Percentiles rank a stretch among this genome's conserved stretches.
phyloP scores from a whole-genome alignment of 2,329 filamentous ascomycete species.

The Escovopsis sp. region DNA sequence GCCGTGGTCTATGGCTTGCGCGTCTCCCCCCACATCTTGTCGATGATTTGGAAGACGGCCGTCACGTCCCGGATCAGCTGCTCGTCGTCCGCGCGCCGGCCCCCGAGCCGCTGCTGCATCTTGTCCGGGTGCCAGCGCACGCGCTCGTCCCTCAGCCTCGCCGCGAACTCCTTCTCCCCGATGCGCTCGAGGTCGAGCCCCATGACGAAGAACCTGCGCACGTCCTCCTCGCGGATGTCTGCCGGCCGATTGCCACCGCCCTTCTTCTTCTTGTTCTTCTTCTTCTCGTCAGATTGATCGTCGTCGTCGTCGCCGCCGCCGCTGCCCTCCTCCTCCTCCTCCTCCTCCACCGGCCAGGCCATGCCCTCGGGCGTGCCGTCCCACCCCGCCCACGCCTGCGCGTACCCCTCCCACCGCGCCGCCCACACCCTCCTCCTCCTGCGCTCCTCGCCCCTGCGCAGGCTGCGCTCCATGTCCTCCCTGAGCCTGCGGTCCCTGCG shows the following conservation, averaged over 20 bases:
- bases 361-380: conserved; percentile 27
- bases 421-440: conserved; percentile 38
- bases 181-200: conserved; percentile 28
- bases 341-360: conserved; percentile 55
- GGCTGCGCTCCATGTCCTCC: conserved; percentile 52
- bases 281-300: no score
- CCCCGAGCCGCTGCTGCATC: conserved; percentile 77
- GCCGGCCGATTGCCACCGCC: no score
- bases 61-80: conserved; percentile 67
- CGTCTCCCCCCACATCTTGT: conserved; percentile 60
- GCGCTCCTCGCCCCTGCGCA: conserved; percentile 52
- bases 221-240: conserved; percentile 42
- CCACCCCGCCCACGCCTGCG: conserved; percentile 45
- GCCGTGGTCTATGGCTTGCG: conserved; percentile 16
- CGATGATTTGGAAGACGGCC: conserved; percentile 80
- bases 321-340: conserved; percentile 9
- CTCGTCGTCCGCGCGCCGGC: conserved; percentile 43
- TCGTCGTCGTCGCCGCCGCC: no score
- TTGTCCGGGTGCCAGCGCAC: conserved; percentile 97
- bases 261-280: no score
- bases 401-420: conserved; percentile 51
- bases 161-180: conserved; percentile 30
- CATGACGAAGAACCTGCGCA: conserved; percentile 54
- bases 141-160: conserved; percentile 63
- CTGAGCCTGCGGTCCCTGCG: conserved; percentile 37